phyloP scores from a whole-genome alignment of 2,329 filamentous ascomycete species.

The Pseudopithomyces maydicus region DNA sequence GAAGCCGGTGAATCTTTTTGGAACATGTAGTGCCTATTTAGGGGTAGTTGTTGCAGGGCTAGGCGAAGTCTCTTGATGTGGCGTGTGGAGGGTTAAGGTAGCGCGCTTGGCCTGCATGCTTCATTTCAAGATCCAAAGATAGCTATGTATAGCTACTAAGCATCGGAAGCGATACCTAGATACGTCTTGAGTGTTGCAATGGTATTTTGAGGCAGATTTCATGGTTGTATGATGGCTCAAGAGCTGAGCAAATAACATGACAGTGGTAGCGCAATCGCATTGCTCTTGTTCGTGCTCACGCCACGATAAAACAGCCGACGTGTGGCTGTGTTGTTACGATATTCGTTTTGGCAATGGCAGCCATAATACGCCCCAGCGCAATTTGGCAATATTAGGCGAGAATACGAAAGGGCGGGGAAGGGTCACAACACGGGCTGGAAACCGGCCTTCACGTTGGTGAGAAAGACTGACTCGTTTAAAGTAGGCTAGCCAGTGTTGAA shows the following conservation, averaged over 20 bases:
- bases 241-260: no score
- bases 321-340: neutral
- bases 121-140: neutral
- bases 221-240: no score
- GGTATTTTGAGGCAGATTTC: no score
- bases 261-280: neutral
- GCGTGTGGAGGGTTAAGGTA: neutral
- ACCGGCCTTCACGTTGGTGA: neutral
- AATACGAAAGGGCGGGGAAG: constrained; percentile 3
- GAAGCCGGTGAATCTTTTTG: constrained; percentile 2
- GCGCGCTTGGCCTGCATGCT: neutral
- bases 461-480: neutral
- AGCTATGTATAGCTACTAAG: neutral
- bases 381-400: constrained; percentile 7
- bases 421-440: neutral
- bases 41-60: neutral
- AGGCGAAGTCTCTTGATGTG: neutral
- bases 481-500: neutral
- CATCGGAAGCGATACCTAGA: neutral
- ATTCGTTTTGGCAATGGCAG: neutral
- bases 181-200: neutral
- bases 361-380: constrained; percentile 3
- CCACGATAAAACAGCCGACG: neutral
- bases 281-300: neutral
- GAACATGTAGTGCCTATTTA: neutral